phyloP scores from a whole-genome alignment of 768 basidiomycete genomes.

The Leccinum longicurvipes region DNA sequence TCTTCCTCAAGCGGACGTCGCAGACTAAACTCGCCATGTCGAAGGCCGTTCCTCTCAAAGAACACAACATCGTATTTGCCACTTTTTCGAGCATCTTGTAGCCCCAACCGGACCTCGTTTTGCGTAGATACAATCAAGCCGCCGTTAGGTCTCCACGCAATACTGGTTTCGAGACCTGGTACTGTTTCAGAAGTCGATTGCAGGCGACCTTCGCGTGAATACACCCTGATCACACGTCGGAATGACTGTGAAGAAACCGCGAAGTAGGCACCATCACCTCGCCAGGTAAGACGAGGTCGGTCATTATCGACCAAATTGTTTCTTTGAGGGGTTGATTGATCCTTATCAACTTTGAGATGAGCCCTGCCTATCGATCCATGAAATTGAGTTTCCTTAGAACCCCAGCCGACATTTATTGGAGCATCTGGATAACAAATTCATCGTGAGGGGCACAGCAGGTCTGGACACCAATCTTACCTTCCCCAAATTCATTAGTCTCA shows the following conservation, averaged over 20 bases:
- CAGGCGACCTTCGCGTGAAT: slow-evolving; percentile 51
- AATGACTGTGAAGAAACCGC: slow-evolving; percentile 73
- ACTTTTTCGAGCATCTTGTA: slow-evolving; percentile 61
- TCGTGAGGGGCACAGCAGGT: slow-evolving; percentile 2
- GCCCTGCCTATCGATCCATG: slow-evolving; percentile 92
- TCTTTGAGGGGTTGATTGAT: slow-evolving; percentile 37
- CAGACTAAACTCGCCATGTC: slow-evolving; percentile 86
- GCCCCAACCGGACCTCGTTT: slow-evolving; percentile 69
- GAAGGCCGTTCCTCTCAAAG: slow-evolving; percentile 91
- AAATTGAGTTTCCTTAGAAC: slow-evolving; percentile 94
- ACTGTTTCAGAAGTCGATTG: slow-evolving; percentile 85
- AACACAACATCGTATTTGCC: slow-evolving; percentile 85
- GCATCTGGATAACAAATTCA: slow-evolving; percentile 49
- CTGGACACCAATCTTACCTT: slow-evolving; percentile 48
- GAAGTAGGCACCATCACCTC: slow-evolving; percentile 90
- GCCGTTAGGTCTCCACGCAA: slow-evolving; percentile 88
- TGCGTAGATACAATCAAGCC: slow-evolving; percentile 81
- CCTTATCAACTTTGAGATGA: slow-evolving; percentile 50
- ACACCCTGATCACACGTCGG: slow-evolving; percentile 27
- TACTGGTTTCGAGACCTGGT: slow-evolving; percentile 72
- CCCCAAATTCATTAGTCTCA: slow-evolving; percentile 76
- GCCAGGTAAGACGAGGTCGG: slow-evolving; percentile 80
- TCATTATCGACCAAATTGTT: slow-evolving; percentile 70
- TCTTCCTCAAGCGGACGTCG: slow-evolving; percentile 34
- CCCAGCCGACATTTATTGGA: slow-evolving; percentile 97